These are phyloP conservation scores for Lasiosphaeria miniovina DNA, from an alignment of 495 filamentous ascomycete genomes.

Conservation along the genomic window DNA sequence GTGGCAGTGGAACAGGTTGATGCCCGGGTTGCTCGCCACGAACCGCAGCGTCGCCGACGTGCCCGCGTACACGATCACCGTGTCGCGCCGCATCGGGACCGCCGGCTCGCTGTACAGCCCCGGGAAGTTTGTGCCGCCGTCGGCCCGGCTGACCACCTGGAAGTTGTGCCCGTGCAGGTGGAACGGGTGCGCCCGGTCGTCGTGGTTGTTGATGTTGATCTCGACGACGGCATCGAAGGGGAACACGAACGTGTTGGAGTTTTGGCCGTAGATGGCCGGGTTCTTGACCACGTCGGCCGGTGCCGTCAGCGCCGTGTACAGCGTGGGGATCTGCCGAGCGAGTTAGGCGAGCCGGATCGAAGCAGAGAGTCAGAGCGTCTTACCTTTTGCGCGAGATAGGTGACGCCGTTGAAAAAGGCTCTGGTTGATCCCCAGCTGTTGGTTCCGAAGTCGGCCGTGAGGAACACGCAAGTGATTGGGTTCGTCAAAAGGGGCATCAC, in stretches of 20 bases:
- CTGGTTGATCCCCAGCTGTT: slow-evolving; percentile 12
- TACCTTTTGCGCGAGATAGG: slow-evolving; percentile 7
- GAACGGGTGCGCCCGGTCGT: slow-evolving; percentile 47
- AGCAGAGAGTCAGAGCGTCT: background rate
- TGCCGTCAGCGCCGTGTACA: slow-evolving; percentile 57
- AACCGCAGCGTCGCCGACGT: slow-evolving; percentile 41
- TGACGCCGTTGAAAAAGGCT: slow-evolving; percentile 7
- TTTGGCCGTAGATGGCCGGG: slow-evolving; percentile 43
- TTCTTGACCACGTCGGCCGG: slow-evolving; percentile 40
- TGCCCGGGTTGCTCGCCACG: slow-evolving; percentile 43
- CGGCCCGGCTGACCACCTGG: slow-evolving; percentile 52
- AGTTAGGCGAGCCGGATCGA: background rate
- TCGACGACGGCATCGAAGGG: slow-evolving; percentile 48
- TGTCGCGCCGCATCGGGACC: slow-evolving; percentile 50
- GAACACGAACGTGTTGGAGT: slow-evolving; percentile 55
- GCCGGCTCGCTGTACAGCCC: slow-evolving; percentile 3
- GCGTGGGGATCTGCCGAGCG: slow-evolving; percentile 50
- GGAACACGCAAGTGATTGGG: background rate
- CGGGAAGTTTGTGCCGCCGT: slow-evolving; percentile 5
- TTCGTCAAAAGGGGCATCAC: background rate
- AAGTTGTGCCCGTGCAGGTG: slow-evolving; percentile 64
- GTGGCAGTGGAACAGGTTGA: slow-evolving; percentile 57
- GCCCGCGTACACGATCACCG: slow-evolving; percentile 38
- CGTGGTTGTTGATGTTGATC: slow-evolving; percentile 67
- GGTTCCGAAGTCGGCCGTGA: slow-evolving; percentile 1